Conservation (phyloP, 164 flowering plant species). For the Aristolochia californica region DNA sequence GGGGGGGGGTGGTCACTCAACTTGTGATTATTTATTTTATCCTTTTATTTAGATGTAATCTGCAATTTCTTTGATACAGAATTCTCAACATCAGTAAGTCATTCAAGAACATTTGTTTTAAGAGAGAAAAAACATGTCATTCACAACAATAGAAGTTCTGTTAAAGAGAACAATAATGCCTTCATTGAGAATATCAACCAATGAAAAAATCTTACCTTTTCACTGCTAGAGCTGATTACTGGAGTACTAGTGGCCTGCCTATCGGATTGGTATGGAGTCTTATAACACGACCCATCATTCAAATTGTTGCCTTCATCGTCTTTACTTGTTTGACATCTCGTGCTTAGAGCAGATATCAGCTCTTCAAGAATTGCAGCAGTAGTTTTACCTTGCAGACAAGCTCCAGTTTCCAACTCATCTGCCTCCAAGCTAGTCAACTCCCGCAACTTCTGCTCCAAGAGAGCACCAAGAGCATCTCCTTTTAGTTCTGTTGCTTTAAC, state of each 20-base stretch:
- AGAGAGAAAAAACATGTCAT: too few species aligned
- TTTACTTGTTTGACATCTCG: slow-evolving; percentile 18
- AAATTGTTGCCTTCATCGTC: slow-evolving; percentile 13
- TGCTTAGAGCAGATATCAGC: slow-evolving; percentile 51
- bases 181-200: neutral
- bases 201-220: slow-evolving; percentile 23
- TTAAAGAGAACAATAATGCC: too few species aligned
- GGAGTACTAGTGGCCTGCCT: slow-evolving; percentile 3
- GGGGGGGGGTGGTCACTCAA: too few species aligned
- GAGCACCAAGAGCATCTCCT: slow-evolving; percentile 53
- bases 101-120: too few species aligned
- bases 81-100: too few species aligned
- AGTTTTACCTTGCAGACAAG: slow-evolving; percentile 27
- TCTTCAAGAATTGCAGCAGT: slow-evolving; percentile 72
- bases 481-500: slow-evolving; percentile 15
- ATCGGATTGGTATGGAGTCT: slow-evolving; percentile 6
- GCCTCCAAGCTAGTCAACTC: slow-evolving; percentile 50
- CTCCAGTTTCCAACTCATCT: slow-evolving; percentile 28
- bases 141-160: too few species aligned
- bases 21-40: too few species aligned
- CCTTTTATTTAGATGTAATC: too few species aligned
- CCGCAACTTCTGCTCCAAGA: slow-evolving; percentile 60
- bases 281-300: slow-evolving; percentile 4
- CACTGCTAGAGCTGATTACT: slow-evolving; percentile 6
- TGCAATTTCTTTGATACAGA: too few species aligned